Evolutionary conservation across 23 red algal genomes (phyloP).

Genomic region (Gracilariopsis chorda): DNA sequence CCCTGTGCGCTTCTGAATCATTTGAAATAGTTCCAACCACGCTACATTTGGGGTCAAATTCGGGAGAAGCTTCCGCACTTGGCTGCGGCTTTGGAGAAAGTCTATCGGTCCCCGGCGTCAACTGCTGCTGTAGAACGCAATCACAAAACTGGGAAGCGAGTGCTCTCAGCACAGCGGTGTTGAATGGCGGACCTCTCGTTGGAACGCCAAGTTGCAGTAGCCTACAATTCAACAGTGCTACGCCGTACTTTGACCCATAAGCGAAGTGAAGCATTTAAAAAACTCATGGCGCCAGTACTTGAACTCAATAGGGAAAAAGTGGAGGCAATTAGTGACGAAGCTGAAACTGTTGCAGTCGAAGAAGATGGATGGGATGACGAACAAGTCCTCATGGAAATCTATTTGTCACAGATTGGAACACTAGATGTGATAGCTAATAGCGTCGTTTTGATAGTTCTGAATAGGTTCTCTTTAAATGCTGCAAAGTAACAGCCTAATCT

Average conservation of each 20-base stretch:
- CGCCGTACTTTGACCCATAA: background rate
- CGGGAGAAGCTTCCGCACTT: background rate
- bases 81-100: background rate
- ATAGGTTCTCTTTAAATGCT: too few species aligned
- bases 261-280: background rate
- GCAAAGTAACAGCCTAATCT: too few species aligned
- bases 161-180: background rate
- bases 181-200: background rate
- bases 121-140: constrained; percentile 13
- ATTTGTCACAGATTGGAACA: too few species aligned
- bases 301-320: background rate
- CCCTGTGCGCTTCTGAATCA: background rate
- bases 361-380: too few species aligned
- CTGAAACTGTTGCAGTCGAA: too few species aligned
- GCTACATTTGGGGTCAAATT: background rate
- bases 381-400: too few species aligned
- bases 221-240: background rate
- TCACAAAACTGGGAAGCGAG: background rate
- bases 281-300: too few species aligned
- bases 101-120: background rate
- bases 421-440: too few species aligned
- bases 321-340: too few species aligned
- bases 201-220: background rate
- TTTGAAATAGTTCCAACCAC: background rate
- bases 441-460: too few species aligned